These are phyloP conservation scores for Protomyces inundatus DNA, from an alignment of 1,139 yeast genomes.

Conservation along the genomic window DNA sequence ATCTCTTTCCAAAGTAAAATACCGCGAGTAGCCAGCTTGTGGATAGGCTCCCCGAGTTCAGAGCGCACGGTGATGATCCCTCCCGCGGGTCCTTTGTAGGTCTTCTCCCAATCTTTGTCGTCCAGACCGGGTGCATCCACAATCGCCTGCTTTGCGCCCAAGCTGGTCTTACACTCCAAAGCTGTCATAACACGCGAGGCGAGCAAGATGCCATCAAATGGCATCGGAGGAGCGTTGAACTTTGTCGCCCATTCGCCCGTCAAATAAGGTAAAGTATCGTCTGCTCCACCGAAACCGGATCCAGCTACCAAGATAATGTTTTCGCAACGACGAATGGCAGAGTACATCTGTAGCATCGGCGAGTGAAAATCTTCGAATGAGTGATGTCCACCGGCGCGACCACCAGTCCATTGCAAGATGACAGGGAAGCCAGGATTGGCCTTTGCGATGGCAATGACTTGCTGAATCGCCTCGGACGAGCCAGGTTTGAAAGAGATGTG, in stretches of 20 bases:
- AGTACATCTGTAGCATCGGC: conserved; percentile 91
- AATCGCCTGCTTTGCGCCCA: conserved; percentile 88
- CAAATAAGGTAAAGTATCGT: conserved; percentile 93
- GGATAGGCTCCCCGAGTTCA: conserved; percentile 99
- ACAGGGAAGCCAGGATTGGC: conserved; percentile 95
- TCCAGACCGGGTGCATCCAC: conserved; percentile 85
- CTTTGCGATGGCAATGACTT: conserved; percentile 83
- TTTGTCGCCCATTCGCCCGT: conserved; percentile 90
- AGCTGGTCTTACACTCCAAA: conserved; percentile 89
- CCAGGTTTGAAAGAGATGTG: conserved; percentile 98
- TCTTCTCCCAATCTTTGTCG: conserved; percentile 84
- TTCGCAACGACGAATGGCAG: conserved; percentile 84
- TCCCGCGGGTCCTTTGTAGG: conserved; percentile 93
- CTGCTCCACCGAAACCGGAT: conserved; percentile 96
- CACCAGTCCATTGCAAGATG: conserved; percentile 99
- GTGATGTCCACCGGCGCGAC: conserved; percentile 99
- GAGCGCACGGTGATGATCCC: conserved; percentile 93
- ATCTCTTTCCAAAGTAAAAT: conserved; percentile 94
- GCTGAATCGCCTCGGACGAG: conserved; percentile 84
- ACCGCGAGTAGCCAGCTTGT: conserved; percentile 97
- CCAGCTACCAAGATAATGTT: conserved; percentile 92
- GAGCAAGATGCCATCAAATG: conserved; percentile 92
- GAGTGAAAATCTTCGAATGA: conserved; percentile 98
- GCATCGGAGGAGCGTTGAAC: conserved; percentile 95
- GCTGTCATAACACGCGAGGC: conserved; percentile 98